Evolutionary conservation across 345 rosid species (phyloP).

Genomic region (Clarkia xantiana): DNA sequence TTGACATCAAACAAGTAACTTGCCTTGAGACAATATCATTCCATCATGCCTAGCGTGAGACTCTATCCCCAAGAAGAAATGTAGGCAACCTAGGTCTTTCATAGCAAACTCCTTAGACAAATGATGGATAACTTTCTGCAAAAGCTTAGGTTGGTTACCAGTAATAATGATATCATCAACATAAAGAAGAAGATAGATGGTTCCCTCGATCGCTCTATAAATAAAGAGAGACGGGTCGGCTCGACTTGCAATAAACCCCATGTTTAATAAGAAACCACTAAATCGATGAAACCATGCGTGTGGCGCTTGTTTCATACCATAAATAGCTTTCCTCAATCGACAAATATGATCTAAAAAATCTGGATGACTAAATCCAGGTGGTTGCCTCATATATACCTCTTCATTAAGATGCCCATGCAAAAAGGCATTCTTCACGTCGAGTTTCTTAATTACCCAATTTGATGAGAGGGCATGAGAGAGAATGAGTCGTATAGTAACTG

Average conservation of each 20-base stretch:
- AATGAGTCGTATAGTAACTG: neutral
- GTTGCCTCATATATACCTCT: neutral
- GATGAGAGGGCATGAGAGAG: neutral
- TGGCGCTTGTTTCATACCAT: neutral
- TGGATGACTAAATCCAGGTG: neutral
- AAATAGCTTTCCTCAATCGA: neutral
- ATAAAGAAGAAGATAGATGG: neutral
- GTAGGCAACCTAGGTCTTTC: neutral
- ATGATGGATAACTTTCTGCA: fast-evolving
- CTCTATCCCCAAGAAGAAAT: neutral
- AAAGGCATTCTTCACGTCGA: neutral
- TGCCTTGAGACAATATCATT: neutral
- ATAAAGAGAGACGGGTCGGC: neutral
- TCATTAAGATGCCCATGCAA: neutral
- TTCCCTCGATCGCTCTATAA: neutral
- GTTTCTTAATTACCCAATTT: neutral
- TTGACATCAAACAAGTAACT: neutral
- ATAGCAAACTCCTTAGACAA: neutral
- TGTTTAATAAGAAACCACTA: neutral
- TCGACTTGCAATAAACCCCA: neutral
- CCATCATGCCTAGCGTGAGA: neutral
- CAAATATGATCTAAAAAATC: neutral
- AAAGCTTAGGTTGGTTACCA: neutral
- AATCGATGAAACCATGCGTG: neutral
- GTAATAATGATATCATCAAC: neutral